Evolutionary conservation across 345 rosid genomes (phyloP), one percentile per base, ranked within the genome.

Genomic region (Alliaria petiolata): DNA sequence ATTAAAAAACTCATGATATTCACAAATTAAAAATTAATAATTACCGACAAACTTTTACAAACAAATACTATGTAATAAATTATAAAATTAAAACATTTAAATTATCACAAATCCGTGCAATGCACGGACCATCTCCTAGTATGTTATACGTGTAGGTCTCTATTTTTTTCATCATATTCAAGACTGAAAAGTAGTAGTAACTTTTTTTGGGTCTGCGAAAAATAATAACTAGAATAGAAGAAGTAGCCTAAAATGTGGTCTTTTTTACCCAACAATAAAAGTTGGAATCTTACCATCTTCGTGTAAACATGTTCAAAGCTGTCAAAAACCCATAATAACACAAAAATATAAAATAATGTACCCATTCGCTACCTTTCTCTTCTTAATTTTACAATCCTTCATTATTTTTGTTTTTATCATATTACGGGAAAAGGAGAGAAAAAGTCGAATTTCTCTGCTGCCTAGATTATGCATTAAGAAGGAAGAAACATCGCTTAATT

Each of bases 301-400:
- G 39, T 62, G 62, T 63, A 72, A 44, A 46, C 76, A 72, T 43
- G 25, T 43, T 34, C 25, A 62, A 72, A 53, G 56, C 63, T 72
- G 55, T 52, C 69, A 36, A 34, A 22, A 15, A 36, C 9, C 14
- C 53, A 50, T n/a, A 50, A 50, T 15, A 30, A 6, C 46, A 60
- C n/a, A 3, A 59, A 34, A 12, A 46, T 14, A 26, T 19, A 20
- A 35, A 10, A 7, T 3, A 58, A 38, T 34, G 2, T 30, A 39
- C 52, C 34, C 54, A 62, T 28, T 30, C 15, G n/a, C 44, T 62
- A 34, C 38, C n/a, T n/a, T n/a, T 14, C 9, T 35, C 35, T 25
- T 65, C 25, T 25, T 25, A 0, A 4, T 36, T n/a, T 22, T 51
- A 31, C 34, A 33, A n/a, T 50, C 38, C 7, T 47, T 64, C 17